Evolutionary conservation across 805 yeast genomes (phyloP).

Genomic region (Wickerhamomyces ciferrii): DNA sequence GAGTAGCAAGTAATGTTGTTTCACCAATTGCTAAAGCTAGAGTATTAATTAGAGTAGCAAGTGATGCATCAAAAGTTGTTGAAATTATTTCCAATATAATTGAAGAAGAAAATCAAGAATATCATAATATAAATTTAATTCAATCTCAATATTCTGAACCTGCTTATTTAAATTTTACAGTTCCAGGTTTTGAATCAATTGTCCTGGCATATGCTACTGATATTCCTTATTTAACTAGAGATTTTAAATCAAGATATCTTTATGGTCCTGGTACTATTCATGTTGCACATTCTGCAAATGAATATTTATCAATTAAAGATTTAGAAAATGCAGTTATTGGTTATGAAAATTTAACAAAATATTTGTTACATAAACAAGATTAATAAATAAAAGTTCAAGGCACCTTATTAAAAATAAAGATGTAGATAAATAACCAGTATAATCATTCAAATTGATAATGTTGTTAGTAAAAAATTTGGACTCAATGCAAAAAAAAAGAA

Average conservation of each 20-base stretch:
- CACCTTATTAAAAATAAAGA: background rate
- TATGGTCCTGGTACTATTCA: slow-evolving; percentile 66
- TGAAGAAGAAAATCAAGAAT: slow-evolving; percentile 23
- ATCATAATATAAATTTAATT: slow-evolving; percentile 16
- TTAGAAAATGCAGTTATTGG: slow-evolving; percentile 47
- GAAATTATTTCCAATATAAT: slow-evolving; percentile 23
- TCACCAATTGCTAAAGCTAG: slow-evolving; percentile 53
- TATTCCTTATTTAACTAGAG: slow-evolving; percentile 35
- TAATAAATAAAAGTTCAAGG: background rate
- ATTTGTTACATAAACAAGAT: slow-evolving; percentile 7
- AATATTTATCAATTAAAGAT: slow-evolving; percentile 43
- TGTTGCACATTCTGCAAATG: slow-evolving; percentile 57
- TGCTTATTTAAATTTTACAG: slow-evolving; percentile 40
- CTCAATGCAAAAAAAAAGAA: background rate
- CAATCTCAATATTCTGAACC: slow-evolving; percentile 27
- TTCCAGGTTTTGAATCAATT: slow-evolving; percentile 58
- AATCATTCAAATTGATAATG: too few relatives aligned
- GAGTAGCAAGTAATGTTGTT: slow-evolving; percentile 62
- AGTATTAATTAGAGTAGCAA: slow-evolving; percentile 50
- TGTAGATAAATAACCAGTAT: too few relatives aligned
- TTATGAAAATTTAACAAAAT: slow-evolving; percentile 29
- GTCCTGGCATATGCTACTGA: slow-evolving; percentile 50
- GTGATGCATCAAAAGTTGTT: slow-evolving; percentile 32
- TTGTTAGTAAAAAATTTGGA: background rate
- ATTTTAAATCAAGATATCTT: slow-evolving; percentile 35